Conservation (phyloP, 2,329 filamentous ascomycete species). For the Elsinoe ampelina region DNA sequence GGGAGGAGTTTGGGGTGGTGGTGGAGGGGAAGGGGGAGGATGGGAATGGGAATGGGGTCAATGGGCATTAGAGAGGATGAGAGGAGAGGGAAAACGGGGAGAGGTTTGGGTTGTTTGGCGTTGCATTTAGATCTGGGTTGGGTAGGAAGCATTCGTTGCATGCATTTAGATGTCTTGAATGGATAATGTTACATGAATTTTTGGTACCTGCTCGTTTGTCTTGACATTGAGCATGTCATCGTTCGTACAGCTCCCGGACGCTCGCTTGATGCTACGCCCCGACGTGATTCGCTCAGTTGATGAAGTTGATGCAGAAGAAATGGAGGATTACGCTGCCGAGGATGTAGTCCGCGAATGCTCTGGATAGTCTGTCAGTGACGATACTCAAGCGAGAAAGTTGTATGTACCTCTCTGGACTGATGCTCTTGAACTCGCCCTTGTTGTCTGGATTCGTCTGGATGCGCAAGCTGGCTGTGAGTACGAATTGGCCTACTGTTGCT, state of each 20-base stretch:
- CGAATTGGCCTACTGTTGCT: constrained; percentile 93
- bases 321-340: constrained; percentile 92
- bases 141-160: not conserved
- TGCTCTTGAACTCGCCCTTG: constrained; percentile 63
- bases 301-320: constrained; percentile 99
- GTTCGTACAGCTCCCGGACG: too few relatives aligned
- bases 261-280: too few relatives aligned
- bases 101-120: not conserved
- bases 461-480: constrained; percentile 79
- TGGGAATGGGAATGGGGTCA: constrained; percentile 13
- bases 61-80: not conserved
- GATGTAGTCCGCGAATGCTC: constrained; percentile 92
- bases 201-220: not conserved
- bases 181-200: not conserved
- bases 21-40: constrained; percentile 18
- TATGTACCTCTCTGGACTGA: constrained; percentile 69
- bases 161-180: constrained; percentile 2
- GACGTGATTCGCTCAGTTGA: constrained; percentile 56
- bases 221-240: too few relatives aligned
- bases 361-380: constrained; percentile 30
- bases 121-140: not conserved
- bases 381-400: not conserved
- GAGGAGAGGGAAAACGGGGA: not conserved
- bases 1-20: constrained; percentile 46
- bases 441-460: constrained; percentile 87